Evolutionary conservation across 768 basidiomycete genomes (phyloP), one percentile per base, ranked within the genome.

Genomic region (Amanita muscaria): DNA sequence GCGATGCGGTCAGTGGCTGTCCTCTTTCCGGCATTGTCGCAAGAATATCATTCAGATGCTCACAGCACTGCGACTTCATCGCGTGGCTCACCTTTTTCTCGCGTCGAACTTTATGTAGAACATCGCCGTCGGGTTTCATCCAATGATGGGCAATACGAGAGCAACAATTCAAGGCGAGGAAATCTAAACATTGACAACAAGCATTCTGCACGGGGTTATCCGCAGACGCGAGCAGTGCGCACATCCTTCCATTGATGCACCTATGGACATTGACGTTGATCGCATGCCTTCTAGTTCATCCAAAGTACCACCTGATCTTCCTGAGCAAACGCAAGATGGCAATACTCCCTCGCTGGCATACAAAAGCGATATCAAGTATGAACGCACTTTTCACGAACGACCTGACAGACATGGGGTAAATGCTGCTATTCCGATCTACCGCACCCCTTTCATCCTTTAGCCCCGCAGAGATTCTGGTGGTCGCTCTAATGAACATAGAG

Each of bases 181-280:
- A 30, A 24, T 21, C 12, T 31, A 29, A 46, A 29, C 15, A 34
- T 44, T 25, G 21, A 29, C 12, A 12, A 12, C 27, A 12, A 47
- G 8, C 36, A 32, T 34, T 44, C 47, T 32, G 36, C 32, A 39
- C 48, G 48, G 3, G 35, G 19, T 16, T 51, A 46, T 38, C 24
- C 47, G 3, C 51, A 48, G 21, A 41, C 40, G 5, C 49, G 47
- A 12, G 23, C n/a, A n/a, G n/a, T n/a, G n/a, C n/a, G n/a, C 43
- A 36, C 49, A 38, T 27, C 49, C 54, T 12, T 49, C 48, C 18
- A 37, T 52, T 41, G 57, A 60, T 29, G 44, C 47, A 24, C 46
- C 46, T n/a, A 61, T 62, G 58, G 59, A 60, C 40, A 44, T 59
- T 22, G 61, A 61, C 46, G 42, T 49, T 46, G 43, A 52, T 30